Conservation (phyloP, 176 grass and related monocot species). For the Saccharum spontaneum region DNA sequence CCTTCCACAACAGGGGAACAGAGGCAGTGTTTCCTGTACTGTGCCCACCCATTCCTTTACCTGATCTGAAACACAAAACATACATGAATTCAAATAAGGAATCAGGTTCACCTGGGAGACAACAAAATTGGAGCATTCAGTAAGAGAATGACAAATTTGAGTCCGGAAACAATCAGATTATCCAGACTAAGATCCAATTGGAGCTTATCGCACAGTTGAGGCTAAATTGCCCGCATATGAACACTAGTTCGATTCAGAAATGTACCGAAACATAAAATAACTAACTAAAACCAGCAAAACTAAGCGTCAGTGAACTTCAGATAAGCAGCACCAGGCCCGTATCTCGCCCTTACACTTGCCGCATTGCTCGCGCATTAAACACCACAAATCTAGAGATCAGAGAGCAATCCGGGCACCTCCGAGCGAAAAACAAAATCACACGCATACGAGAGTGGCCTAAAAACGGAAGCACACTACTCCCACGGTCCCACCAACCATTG, state of each 20-base stretch:
- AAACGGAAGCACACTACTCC: background rate
- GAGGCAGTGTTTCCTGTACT: background rate
- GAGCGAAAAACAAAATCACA: background rate
- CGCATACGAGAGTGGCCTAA: background rate
- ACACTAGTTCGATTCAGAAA: conserved; percentile 13
- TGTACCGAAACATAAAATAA: background rate
- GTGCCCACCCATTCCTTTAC: conserved; percentile 24
- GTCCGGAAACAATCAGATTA: background rate
- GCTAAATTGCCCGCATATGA: background rate
- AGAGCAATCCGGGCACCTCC: background rate
- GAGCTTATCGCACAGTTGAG: background rate
- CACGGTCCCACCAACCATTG: background rate
- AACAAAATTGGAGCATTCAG: background rate
- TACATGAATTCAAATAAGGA: background rate
- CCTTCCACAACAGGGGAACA: background rate
- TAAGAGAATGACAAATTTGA: background rate
- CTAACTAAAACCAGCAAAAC: background rate
- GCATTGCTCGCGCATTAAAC: background rate
- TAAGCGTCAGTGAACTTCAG: background rate
- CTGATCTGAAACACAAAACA: conserved; percentile 24
- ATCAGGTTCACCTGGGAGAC: background rate
- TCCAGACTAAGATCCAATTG: background rate
- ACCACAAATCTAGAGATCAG: background rate
- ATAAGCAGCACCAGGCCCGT: background rate
- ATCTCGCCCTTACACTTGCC: background rate